Percentiles rank a stretch among this genome's conserved stretches.
phyloP scores from a whole-genome alignment of 495 filamentous ascomycete species.

The Tuber magnatum region DNA sequence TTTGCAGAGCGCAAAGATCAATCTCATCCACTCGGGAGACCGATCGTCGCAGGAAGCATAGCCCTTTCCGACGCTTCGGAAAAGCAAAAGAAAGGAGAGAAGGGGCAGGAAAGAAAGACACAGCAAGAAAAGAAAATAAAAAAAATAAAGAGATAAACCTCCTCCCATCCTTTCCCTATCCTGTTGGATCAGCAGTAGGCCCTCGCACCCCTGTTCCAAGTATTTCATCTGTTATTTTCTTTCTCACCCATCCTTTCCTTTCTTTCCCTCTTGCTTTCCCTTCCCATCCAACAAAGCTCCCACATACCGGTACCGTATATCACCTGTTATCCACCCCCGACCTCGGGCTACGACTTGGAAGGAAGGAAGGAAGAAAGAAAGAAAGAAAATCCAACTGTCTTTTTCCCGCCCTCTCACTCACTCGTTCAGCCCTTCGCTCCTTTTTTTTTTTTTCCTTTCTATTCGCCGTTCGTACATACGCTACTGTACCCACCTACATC shows the following conservation, averaged over 20 bases:
- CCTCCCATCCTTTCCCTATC: conserved; percentile 1
- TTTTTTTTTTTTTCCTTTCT: neutral
- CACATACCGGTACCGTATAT: too few relatives aligned
- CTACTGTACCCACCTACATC: neutral
- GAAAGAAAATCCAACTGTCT: conserved; percentile 9
- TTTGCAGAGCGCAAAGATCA: neutral
- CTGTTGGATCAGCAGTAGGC: neutral
- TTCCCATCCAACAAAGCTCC: neutral
- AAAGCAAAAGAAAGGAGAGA: neutral
- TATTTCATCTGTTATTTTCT: conserved; percentile 2
- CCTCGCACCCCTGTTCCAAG: neutral
- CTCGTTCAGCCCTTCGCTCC: neutral
- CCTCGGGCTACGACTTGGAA: conserved; percentile 7
- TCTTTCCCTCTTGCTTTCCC: conserved; percentile 11
- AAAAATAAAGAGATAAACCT: neutral
- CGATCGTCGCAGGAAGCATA: neutral
- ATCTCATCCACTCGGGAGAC: neutral
- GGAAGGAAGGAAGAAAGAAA: conserved; percentile 13
- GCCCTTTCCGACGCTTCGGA: neutral
- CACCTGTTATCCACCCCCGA: neutral
- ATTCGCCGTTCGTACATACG: neutral
- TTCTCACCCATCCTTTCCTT: neutral
- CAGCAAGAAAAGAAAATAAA: neutral
- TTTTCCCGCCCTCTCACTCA: conserved; percentile 1
- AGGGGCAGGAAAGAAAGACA: neutral